Conservation (phyloP, 805 yeast species). For the Cyberlindnera subsufficiens region DNA sequence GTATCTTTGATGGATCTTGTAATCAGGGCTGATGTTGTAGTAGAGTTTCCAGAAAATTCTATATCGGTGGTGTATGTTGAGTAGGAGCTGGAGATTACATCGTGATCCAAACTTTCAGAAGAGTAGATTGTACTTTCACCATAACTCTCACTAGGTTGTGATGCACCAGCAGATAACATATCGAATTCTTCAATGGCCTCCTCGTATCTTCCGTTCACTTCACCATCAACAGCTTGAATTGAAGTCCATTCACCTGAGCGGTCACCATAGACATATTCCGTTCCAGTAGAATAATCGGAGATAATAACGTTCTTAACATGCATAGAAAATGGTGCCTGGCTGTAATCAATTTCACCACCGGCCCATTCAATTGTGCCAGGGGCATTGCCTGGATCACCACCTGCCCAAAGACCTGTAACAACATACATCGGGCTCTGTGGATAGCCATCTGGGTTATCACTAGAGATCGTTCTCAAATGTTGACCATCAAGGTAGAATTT, state of each 20-base stretch:
- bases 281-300: slow-evolving; percentile 66
- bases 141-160: background rate
- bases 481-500: slow-evolving; percentile 72
- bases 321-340: slow-evolving; percentile 66
- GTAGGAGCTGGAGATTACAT: slow-evolving; percentile 5
- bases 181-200: slow-evolving; percentile 40
- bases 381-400: slow-evolving; percentile 63
- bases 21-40: background rate
- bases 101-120: slow-evolving; percentile 1
- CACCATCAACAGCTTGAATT: slow-evolving; percentile 51
- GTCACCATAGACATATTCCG: slow-evolving; percentile 49
- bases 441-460: slow-evolving; percentile 57
- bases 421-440: slow-evolving; percentile 90
- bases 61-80: slow-evolving; percentile 9
- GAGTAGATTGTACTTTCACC: slow-evolving; percentile 8
- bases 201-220: slow-evolving; percentile 51
- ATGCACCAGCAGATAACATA: slow-evolving; percentile 28
- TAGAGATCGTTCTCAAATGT: slow-evolving; percentile 55
- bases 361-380: slow-evolving; percentile 79
- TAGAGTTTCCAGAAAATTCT: background rate
- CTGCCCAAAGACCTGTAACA: slow-evolving; percentile 72
- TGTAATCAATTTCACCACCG: slow-evolving; percentile 66
- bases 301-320: slow-evolving; percentile 51
- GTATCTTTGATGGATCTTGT: slow-evolving; percentile 1
- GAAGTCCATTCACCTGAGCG: slow-evolving; percentile 55